phyloP scores from a whole-genome alignment of 495 filamentous ascomycete genomes.

The Acidomyces sp. region DNA sequence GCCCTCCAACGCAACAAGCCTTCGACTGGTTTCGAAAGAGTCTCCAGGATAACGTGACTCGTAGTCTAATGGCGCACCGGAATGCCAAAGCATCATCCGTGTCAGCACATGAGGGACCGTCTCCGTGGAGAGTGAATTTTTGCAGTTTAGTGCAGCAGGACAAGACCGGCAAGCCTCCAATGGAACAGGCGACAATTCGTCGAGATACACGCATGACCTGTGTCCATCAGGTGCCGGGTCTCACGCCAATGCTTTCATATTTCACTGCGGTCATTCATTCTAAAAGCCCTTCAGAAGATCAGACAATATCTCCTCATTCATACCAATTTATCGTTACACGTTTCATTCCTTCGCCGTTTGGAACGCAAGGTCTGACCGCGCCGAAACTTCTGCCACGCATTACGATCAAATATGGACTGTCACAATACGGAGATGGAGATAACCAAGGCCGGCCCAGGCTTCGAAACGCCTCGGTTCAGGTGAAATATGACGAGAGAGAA shows the following conservation, averaged over 20 bases:
- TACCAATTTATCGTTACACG: slow-evolving; percentile 5
- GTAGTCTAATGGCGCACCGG: too few relatives aligned
- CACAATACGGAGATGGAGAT: too few relatives aligned
- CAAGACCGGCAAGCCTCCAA: not conserved
- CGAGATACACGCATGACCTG: not conserved
- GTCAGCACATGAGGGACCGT: too few relatives aligned
- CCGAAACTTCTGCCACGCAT: slow-evolving; percentile 3
- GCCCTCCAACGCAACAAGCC: too few relatives aligned
- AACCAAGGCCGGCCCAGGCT: too few relatives aligned
- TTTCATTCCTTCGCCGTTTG: slow-evolving; percentile 9
- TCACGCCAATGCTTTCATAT: not conserved
- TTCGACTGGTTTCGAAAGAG: too few relatives aligned
- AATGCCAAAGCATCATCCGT: too few relatives aligned
- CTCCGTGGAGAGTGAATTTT: not conserved
- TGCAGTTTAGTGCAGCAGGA: not conserved
- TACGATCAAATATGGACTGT: not conserved
- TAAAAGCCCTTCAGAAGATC: not conserved
- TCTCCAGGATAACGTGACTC: too few relatives aligned
- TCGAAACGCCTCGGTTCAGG: too few relatives aligned
- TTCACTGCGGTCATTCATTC: not conserved
- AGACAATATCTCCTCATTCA: too few relatives aligned
- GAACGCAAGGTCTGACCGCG: not conserved
- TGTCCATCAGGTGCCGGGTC: not conserved
- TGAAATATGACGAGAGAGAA: too few relatives aligned
- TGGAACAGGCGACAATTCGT: not conserved